Evolutionary conservation across 257 asterid genomes (phyloP).

Genomic region (Plectranthus barbatus): DNA sequence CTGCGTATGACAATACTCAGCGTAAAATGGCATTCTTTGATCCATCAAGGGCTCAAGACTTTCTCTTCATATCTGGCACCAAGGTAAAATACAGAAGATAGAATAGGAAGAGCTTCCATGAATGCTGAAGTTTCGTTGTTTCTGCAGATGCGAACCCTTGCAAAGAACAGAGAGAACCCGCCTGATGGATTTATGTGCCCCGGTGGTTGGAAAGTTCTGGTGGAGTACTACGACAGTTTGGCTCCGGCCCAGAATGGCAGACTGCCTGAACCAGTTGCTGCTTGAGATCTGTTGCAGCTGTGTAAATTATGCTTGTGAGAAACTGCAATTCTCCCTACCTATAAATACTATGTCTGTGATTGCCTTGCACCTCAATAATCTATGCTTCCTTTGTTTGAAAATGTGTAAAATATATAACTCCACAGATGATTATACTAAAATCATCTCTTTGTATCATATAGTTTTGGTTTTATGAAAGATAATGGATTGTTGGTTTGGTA

Average conservation of each 20-base stretch:
- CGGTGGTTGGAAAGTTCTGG: constrained; percentile 95
- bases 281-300: constrained; percentile 21
- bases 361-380: constrained; percentile 20
- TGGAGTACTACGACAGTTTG: constrained; percentile 71
- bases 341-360: background rate
- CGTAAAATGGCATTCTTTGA: no score
- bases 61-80: constrained; percentile 18
- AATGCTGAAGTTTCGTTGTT: no score
- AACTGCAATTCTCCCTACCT: constrained; percentile 11
- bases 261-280: constrained; percentile 47
- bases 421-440: background rate
- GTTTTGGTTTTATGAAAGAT: background rate
- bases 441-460: background rate
- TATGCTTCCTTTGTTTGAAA: background rate
- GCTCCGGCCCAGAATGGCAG: constrained; percentile 47
- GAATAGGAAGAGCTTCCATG: no score
- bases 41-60: no score
- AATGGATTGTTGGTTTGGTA: constrained; percentile 6
- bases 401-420: constrained; percentile 24
- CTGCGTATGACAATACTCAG: constrained; percentile 28
- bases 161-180: constrained; percentile 75
- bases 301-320: constrained; percentile 24
- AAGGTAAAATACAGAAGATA: background rate
- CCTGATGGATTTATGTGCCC: constrained; percentile 98
- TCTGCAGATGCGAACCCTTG: constrained; percentile 78